Evolutionary conservation across 2,329 filamentous ascomycete genomes (phyloP), one percentile per base, ranked within the genome.

Genomic region (Hypoxylon sp.): DNA sequence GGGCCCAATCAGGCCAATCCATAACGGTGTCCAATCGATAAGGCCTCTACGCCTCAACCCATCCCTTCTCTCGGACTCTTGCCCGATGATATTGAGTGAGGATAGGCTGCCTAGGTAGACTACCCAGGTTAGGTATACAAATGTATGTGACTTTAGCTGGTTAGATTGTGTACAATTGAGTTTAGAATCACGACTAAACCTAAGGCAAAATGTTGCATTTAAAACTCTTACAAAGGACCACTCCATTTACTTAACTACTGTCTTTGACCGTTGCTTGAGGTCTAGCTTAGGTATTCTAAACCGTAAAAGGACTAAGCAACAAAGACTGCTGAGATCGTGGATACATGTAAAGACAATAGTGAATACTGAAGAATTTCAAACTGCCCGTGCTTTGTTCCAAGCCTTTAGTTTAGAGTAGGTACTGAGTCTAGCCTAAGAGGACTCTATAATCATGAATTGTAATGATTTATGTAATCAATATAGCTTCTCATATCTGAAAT

Each of bases 1-100:
- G 51, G 34, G 14, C 57, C 39, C 55, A 48, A 56, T 29, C 53
- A 52, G 45, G 34, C 41, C n/a, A 50, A 53, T 48, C 16, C 34
- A 19, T 39, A 45, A 46, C 7, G 16, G 19, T 29, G 6, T 51
- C 51, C n/a, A 55, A 54, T 55, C 55, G 48, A 54, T 58, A 48
- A 53, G 46, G 29, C 21, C 6, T 27, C 7, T 2, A 29, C 12
- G 25, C 14, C 25, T 47, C 45, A 16, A 29, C n/a, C 9, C 21
- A 12, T 52, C 29, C 16, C 48, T 52, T 37, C 30, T 19, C 14
- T 41, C 14, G 16, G 14, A 34, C 23, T 29, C 29, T 12, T 5
- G 47, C 11, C n/a, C 27, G 11, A 5, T 14, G n/a, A 34, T 47
- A 27, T 23, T 12, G 19, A 45, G 16, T 16, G 27, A 29, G 27